Percentiles rank a stretch among this genome's conserved stretches.
Conservation (phyloP, 495 filamentous ascomycete genomes). For the Alectoria sarmentosa region DNA sequence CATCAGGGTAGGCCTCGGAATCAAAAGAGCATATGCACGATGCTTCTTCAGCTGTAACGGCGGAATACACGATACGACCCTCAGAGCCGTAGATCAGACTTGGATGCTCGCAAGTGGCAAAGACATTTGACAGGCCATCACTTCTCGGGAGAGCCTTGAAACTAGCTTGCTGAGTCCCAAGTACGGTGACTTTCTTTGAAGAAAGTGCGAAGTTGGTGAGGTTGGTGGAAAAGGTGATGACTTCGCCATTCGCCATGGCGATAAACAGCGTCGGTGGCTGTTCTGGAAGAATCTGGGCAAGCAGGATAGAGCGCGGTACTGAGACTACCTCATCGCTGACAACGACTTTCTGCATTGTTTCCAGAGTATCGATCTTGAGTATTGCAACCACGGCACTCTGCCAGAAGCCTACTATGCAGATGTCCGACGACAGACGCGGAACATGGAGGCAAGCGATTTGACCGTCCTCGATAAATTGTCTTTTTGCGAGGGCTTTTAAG, state of each 20-base stretch:
- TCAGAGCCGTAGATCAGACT: constrained; percentile 87
- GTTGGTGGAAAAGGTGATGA: constrained; percentile 78
- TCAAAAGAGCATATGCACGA: constrained; percentile 77
- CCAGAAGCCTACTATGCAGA: constrained; percentile 82
- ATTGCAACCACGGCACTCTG: constrained; percentile 66
- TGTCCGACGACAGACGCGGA: constrained; percentile 34
- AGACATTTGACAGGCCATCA: constrained; percentile 66
- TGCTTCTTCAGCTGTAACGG: constrained; percentile 87
- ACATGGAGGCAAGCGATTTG: constrained; percentile 83
- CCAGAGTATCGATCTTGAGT: constrained; percentile 55
- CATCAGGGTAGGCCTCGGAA: constrained; percentile 67
- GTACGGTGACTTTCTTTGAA: constrained; percentile 68
- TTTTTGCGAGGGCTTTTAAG: constrained; percentile 47
- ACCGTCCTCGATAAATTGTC: constrained; percentile 53
- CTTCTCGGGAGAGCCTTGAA: constrained; percentile 67
- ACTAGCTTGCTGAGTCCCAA: constrained; percentile 77
- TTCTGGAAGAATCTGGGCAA: constrained; percentile 60
- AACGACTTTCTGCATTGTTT: constrained; percentile 54
- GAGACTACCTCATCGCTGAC: constrained; percentile 52
- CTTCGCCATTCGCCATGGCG: constrained; percentile 90
- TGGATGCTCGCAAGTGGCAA: constrained; percentile 89
- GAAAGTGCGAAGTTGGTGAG: constrained; percentile 50
- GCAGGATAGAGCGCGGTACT: constrained; percentile 73
- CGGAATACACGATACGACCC: constrained; percentile 83
- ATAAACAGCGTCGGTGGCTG: constrained; percentile 73